phyloP scores from a whole-genome alignment of 345 rosid genomes.

The Euphorbia tirucalli region DNA sequence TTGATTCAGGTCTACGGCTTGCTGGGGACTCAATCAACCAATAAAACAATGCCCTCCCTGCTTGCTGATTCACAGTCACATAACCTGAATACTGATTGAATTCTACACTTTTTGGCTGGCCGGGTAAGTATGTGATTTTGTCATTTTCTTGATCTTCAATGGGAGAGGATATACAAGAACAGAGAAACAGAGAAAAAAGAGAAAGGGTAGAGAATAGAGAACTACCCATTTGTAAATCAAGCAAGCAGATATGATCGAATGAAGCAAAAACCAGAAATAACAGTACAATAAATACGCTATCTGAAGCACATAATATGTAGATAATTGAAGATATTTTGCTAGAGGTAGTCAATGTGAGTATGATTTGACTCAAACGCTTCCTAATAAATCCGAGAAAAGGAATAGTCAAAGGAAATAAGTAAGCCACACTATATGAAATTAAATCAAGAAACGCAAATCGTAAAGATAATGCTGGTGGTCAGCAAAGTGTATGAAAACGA shows the following conservation, averaged over 20 bases:
- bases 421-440: too few relatives aligned
- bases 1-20: constrained; percentile 51
- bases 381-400: background rate
- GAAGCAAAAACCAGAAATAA: constrained; percentile 30
- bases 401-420: background rate
- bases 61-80: constrained; percentile 69
- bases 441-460: too few relatives aligned
- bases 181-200: constrained; percentile 27
- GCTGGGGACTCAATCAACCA: constrained; percentile 82
- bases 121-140: constrained; percentile 62
- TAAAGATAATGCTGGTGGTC: background rate
- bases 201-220: constrained; percentile 14
- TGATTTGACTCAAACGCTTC: background rate
- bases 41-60: constrained; percentile 90
- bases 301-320: background rate
- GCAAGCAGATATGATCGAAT: constrained; percentile 5
- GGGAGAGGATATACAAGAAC: constrained; percentile 26
- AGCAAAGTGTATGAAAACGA: background rate
- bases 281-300: constrained; percentile 8
- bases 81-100: constrained; percentile 87
- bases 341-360: background rate
- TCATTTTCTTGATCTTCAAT: constrained; percentile 52
- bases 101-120: constrained; percentile 62
- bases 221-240: constrained; percentile 36
- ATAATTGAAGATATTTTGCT: background rate